Conservation (phyloP, 257 asterid genomes). For the Cynanchum wilfordii region DNA sequence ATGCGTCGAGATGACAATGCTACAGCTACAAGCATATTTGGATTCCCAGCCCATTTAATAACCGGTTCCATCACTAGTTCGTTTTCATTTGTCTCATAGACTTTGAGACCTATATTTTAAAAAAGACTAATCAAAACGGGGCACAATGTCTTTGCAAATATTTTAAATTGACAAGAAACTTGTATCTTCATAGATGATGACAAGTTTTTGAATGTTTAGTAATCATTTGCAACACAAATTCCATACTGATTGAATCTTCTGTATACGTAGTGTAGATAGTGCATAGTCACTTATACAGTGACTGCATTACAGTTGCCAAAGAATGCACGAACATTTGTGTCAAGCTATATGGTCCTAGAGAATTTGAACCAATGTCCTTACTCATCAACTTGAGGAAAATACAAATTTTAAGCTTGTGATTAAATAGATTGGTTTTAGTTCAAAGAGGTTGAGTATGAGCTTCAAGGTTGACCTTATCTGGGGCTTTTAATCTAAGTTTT, state of each 20-base stretch:
- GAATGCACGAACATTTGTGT: not conserved
- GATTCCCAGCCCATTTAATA: conserved; percentile 85
- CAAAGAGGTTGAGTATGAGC: not conserved
- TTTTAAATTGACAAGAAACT: not conserved
- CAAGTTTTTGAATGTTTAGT: not conserved
- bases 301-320: not conserved
- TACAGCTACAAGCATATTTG: conserved; percentile 46
- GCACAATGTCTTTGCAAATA: not conserved
- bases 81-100: conserved; percentile 74
- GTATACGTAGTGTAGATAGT: not conserved
- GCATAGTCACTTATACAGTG: not conserved
- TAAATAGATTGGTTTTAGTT: not conserved
- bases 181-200: not conserved
- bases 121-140: not conserved
- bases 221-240: not conserved
- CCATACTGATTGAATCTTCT: not conserved
- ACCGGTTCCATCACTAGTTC: conserved; percentile 84
- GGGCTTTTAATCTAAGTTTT: not conserved
- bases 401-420: no score
- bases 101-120: conserved; percentile 58
- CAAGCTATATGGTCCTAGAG: not conserved
- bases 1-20: conserved; percentile 45
- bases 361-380: not conserved
- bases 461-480: not conserved
- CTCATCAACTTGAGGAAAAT: not conserved